phyloP scores from a whole-genome alignment of 2,329 filamentous ascomycete species.

The Aspergillus japonicus region DNA sequence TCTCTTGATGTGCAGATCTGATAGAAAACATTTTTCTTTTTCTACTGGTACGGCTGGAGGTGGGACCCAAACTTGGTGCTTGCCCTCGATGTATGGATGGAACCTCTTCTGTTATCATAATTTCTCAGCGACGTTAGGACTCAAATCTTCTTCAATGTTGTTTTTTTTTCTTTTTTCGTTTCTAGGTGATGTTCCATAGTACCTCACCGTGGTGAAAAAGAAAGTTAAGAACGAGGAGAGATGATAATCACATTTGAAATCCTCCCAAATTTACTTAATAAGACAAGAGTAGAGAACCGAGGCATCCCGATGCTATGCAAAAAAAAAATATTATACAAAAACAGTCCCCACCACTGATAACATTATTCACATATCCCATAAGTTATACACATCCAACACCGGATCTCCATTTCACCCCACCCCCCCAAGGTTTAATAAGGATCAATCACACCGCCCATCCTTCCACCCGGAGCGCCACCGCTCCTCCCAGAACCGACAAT shows the following conservation, averaged over 20 bases:
- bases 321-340: too few species aligned
- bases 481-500: slow-evolving; percentile 89
- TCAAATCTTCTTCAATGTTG: slow-evolving; percentile 16
- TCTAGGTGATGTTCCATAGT: slow-evolving; percentile 6
- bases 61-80: slow-evolving; percentile 25
- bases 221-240: slow-evolving; percentile 14
- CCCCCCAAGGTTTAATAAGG: neutral
- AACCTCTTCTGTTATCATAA: slow-evolving; percentile 32
- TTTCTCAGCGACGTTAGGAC: slow-evolving; percentile 36
- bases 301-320: neutral
- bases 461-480: slow-evolving; percentile 87
- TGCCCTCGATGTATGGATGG: slow-evolving; percentile 28
- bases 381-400: too few species aligned
- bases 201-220: neutral
- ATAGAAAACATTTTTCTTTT: slow-evolving; percentile 26
- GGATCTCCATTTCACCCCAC: too few species aligned
- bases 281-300: neutral
- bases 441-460: slow-evolving; percentile 63
- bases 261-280: too few species aligned
- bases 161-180: slow-evolving; percentile 10
- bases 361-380: too few species aligned
- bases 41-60: slow-evolving; percentile 25
- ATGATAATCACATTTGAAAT: neutral
- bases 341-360: neutral
- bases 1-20: slow-evolving; percentile 27